phyloP scores from a whole-genome alignment of 1,139 yeast genomes.

The Lodderomyces oxycetoniae region DNA sequence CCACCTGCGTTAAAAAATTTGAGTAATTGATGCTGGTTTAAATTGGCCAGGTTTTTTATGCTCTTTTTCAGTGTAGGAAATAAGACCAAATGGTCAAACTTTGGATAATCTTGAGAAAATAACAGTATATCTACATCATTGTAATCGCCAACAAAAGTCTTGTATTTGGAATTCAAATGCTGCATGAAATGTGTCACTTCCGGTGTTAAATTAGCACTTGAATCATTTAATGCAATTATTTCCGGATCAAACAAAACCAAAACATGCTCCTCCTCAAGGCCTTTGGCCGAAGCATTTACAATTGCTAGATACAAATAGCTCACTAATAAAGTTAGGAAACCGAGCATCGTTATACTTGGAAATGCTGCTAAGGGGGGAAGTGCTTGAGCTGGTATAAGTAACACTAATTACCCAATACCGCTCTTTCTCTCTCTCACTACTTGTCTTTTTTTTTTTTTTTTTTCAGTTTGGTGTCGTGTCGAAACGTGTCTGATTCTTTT shows the following conservation, averaged over 20 bases:
- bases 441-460: too few relatives aligned
- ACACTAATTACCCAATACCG: too few relatives aligned
- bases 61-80: conserved; percentile 39
- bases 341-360: neutral
- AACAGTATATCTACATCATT: conserved; percentile 24
- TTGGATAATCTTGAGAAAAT: conserved; percentile 21
- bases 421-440: too few relatives aligned
- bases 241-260: conserved; percentile 33
- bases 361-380: too few relatives aligned
- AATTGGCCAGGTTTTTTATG: conserved; percentile 26
- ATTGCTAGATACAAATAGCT: conserved; percentile 11
- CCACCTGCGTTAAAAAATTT: conserved; percentile 66
- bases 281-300: conserved; percentile 9
- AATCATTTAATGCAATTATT: conserved; percentile 19
- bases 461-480: too few relatives aligned
- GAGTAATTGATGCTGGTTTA: conserved; percentile 30
- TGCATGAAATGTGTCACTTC: conserved; percentile 20
- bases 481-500: too few relatives aligned
- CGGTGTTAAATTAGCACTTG: conserved; percentile 13
- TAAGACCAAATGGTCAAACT: conserved; percentile 31
- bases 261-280: conserved; percentile 15
- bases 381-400: too few relatives aligned
- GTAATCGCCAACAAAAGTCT: conserved; percentile 25
- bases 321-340: conserved; percentile 11
- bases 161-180: conserved; percentile 21